phyloP scores from a whole-genome alignment of 345 rosid genomes.

The Citrus mangshanensis region DNA sequence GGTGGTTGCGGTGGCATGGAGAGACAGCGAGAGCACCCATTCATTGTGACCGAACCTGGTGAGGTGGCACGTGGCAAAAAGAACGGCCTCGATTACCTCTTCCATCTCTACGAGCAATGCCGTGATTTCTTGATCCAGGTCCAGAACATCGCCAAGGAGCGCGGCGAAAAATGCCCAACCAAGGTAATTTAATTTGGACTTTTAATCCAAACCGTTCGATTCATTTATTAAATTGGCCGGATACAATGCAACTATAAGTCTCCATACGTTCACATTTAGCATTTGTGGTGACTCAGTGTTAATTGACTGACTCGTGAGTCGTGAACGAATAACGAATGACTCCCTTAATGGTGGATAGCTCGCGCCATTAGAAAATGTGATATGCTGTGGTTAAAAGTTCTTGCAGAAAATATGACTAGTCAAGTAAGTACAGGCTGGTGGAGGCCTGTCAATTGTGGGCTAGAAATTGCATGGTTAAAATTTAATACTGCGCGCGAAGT shows the following conservation, averaged over 20 bases:
- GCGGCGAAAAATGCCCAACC: constrained; percentile 97
- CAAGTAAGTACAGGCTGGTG: constrained; percentile 13
- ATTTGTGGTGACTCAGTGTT: background rate
- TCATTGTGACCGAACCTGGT: constrained; percentile 99
- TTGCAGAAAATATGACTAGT: constrained; percentile 33
- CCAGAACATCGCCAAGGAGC: constrained; percentile 86
- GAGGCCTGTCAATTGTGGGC: constrained; percentile 16
- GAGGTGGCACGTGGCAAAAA: constrained; percentile 99
- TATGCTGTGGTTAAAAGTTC: constrained; percentile 35
- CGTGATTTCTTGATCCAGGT: constrained; percentile 93
- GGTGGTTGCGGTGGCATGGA: constrained; percentile 39
- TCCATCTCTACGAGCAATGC: constrained; percentile 97
- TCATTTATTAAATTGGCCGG: background rate
- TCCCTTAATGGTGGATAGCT: background rate
- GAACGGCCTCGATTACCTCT: constrained; percentile 98
- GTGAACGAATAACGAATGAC: background rate
- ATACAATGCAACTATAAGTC: background rate
- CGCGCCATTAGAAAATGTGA: background rate
- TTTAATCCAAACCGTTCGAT: constrained; percentile 14
- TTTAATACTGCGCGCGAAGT: constrained; percentile 2
- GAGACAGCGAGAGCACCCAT: constrained; percentile 97
- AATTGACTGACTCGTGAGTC: background rate
- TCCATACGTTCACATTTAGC: background rate
- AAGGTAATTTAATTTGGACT: constrained; percentile 44
- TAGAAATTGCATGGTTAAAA: constrained; percentile 15